A percentile compares a stretch with the other conserved stretches of the same genome.
phyloP scores from a whole-genome alignment of 345 rosid genomes.

The Dimocarpus longan region DNA sequence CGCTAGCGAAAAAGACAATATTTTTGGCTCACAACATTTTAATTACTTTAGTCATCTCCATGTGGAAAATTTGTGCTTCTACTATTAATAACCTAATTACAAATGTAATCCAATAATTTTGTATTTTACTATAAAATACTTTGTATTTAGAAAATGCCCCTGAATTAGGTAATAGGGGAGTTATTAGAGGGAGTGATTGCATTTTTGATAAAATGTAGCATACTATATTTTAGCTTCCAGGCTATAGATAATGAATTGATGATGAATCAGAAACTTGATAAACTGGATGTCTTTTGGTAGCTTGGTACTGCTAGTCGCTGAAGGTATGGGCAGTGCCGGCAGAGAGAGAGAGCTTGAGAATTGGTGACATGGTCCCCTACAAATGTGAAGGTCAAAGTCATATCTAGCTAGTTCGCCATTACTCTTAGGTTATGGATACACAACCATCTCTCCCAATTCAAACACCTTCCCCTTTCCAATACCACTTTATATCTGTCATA shows the following conservation, averaged over 20 bases:
- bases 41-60: no score
- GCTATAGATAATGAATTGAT: neutral
- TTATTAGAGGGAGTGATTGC: neutral
- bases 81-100: no score
- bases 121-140: no score
- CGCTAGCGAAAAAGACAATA: no score
- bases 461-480: neutral
- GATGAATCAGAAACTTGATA: neutral
- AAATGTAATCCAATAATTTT: neutral
- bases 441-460: constrained; percentile 14
- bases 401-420: neutral
- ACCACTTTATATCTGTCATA: constrained; percentile 17
- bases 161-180: neutral
- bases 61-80: neutral
- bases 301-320: neutral
- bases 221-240: neutral
- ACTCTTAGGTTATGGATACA: constrained; percentile 13
- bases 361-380: constrained; percentile 12
- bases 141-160: no score
- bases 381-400: constrained; percentile 8
- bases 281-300: neutral
- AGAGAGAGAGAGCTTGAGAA: neutral
- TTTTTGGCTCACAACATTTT: neutral
- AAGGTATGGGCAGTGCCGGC: neutral
- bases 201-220: neutral